These are phyloP conservation scores for Symbiodinium natans DNA, from an alignment of 73 alveolate genomes.

Conservation along the genomic window DNA sequence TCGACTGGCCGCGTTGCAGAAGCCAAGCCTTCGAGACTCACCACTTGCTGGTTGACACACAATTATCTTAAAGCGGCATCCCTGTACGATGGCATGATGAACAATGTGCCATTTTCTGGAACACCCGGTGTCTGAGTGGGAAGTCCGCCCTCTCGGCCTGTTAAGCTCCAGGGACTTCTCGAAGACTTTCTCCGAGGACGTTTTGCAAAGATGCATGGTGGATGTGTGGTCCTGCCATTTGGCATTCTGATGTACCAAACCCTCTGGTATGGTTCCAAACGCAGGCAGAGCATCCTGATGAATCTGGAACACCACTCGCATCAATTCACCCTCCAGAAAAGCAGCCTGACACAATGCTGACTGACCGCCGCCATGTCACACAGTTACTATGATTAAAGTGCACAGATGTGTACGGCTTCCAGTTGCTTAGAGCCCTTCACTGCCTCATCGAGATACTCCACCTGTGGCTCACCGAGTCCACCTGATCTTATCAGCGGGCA, in stretches of 20 bases:
- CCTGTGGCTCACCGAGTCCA: constrained; percentile 27
- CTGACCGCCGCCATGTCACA: neutral
- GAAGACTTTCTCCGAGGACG: constrained; percentile 23
- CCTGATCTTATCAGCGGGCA: neutral
- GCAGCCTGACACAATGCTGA: neutral
- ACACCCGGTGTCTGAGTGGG: neutral
- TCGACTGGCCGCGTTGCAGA: constrained; percentile 81
- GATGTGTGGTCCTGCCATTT: constrained; percentile 56
- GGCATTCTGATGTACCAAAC: neutral
- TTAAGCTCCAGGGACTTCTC: constrained; percentile 44
- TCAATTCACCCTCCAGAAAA: constrained; percentile 63
- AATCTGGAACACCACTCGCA: constrained; percentile 81
- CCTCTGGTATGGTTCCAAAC: neutral
- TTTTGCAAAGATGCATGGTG: constrained; percentile 65
- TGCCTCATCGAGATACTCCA: constrained; percentile 66
- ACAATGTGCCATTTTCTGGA: neutral
- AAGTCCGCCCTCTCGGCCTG: constrained; percentile 37
- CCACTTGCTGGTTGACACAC: neutral
- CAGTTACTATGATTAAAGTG: no score
- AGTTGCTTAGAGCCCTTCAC: no score
- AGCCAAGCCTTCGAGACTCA: constrained; percentile 45
- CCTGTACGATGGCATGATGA: neutral
- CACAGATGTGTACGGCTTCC: no score
- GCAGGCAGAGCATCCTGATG: constrained; percentile 23
- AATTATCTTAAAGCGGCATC: no score